Evolutionary conservation across 2,329 filamentous ascomycete species (phyloP).

Genomic region (Penicillium sp.): DNA sequence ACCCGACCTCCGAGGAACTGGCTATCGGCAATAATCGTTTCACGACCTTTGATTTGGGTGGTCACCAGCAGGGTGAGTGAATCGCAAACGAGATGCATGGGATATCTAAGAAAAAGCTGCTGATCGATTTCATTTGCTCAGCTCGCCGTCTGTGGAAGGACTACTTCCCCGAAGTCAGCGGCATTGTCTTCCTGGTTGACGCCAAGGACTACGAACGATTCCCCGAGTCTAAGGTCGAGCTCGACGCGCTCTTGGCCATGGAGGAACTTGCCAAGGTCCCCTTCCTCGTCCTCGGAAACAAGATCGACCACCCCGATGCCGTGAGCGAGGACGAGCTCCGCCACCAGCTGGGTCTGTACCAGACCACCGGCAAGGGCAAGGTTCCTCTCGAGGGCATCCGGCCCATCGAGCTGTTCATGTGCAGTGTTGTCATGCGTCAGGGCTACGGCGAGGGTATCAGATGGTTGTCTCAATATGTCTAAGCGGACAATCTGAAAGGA

Average conservation of each 20-base stretch:
- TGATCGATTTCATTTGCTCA: constrained; percentile 30
- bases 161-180: constrained; percentile 93
- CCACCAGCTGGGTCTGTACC: constrained; percentile 86
- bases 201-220: constrained; percentile 96
- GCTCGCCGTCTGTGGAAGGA: constrained; percentile 93
- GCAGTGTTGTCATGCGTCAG: constrained; percentile 96
- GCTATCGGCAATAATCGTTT: constrained; percentile 90
- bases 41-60: constrained; percentile 88
- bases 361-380: constrained; percentile 95
- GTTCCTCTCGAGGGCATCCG: constrained; percentile 85
- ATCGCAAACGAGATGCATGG: not conserved
- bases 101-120: not conserved
- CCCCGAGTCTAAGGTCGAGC: constrained; percentile 88
- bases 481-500: constrained; percentile 32
- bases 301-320: constrained; percentile 96
- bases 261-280: constrained; percentile 94
- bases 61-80: constrained; percentile 75
- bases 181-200: constrained; percentile 96
- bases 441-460: constrained; percentile 87
- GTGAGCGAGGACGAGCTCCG: constrained; percentile 93
- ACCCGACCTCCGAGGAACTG: constrained; percentile 89
- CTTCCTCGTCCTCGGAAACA: constrained; percentile 95
- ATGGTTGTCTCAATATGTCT: constrained; percentile 91
- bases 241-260: constrained; percentile 92
- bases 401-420: constrained; percentile 98